Conservation (phyloP, 2,329 filamentous ascomycete genomes). For the Xylariaceae sp. region DNA sequence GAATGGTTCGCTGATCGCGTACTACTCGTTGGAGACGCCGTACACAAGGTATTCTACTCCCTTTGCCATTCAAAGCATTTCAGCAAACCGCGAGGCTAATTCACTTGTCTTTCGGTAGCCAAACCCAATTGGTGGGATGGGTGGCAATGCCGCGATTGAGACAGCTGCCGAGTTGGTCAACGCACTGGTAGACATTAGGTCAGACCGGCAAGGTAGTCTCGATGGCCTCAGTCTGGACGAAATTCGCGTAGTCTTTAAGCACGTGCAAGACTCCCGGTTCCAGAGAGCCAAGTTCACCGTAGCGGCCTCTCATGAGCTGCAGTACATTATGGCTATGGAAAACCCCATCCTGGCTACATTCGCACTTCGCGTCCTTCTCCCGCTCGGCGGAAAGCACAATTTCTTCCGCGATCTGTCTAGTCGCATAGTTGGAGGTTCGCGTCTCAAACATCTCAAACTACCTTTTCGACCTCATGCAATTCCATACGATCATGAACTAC, state of each 20-base stretch:
- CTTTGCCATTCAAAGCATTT: no score
- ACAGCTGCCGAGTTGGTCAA: slow-evolving; percentile 26
- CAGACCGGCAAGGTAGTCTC: slow-evolving; percentile 5
- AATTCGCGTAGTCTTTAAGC: slow-evolving; percentile 11
- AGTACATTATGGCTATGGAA: slow-evolving; percentile 21
- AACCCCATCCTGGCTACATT: slow-evolving; percentile 10
- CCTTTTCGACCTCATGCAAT: slow-evolving; percentile 12
- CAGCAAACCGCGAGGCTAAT: no score
- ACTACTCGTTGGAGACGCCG: slow-evolving; percentile 32
- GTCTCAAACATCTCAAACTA: slow-evolving; percentile 8
- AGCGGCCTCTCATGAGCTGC: slow-evolving; percentile 14
- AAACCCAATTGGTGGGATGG: slow-evolving; percentile 28
- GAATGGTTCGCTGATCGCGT: slow-evolving; percentile 34
- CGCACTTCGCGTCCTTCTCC: background rate
- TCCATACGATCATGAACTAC: slow-evolving; percentile 20
- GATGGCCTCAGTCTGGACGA: slow-evolving; percentile 14
- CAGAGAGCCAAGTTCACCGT: slow-evolving; percentile 12
- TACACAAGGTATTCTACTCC: slow-evolving; percentile 30
- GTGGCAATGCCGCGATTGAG: slow-evolving; percentile 30
- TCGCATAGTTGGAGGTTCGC: background rate
- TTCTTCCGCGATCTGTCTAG: background rate
- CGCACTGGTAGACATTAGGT: slow-evolving; percentile 13
- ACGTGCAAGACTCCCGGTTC: slow-evolving; percentile 21
- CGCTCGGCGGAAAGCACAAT: background rate
- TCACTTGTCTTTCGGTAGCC: slow-evolving; percentile 18